Evolutionary conservation across 352 stramenopile species (phyloP).

Genomic region (Pythium volutum): DNA sequence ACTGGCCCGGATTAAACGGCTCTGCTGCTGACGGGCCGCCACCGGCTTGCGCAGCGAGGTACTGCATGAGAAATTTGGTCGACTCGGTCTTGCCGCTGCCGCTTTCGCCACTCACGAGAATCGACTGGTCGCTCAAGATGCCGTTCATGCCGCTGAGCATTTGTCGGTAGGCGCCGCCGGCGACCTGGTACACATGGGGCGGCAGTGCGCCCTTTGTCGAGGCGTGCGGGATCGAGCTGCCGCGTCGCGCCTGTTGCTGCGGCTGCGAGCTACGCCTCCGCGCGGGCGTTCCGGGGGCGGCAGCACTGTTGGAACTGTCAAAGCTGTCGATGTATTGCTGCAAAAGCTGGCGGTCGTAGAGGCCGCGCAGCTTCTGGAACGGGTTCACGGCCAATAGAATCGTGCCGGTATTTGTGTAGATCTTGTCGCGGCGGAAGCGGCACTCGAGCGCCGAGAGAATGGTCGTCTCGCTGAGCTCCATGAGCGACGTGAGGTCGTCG

Average conservation of each 20-base stretch:
- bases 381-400: conserved; percentile 85
- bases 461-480: conserved; percentile 67
- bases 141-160: conserved; percentile 69
- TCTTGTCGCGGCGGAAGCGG: conserved; percentile 69
- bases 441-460: conserved; percentile 68
- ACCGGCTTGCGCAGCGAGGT: conserved; percentile 66
- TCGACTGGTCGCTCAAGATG: conserved; percentile 69
- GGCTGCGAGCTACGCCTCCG: conserved; percentile 9
- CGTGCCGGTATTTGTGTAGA: conserved; percentile 84
- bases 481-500: conserved; percentile 80
- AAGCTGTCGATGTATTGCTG: conserved; percentile 65
- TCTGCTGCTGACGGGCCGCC: conserved; percentile 81
- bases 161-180: conserved; percentile 73
- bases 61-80: conserved; percentile 89
- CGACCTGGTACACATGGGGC: conserved; percentile 85
- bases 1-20: conserved; percentile 45
- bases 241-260: conserved; percentile 1
- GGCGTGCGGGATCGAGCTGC: conserved; percentile 1
- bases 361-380: conserved; percentile 61
- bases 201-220: conserved; percentile 27
- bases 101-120: conserved; percentile 84
- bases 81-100: conserved; percentile 88
- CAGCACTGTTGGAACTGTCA: conserved; percentile 34
- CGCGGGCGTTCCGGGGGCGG: conserved; percentile 6
- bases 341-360: conserved; percentile 61